Base-by-base conservation (phyloP, 1,284 basidiomycete genomes). In the Malassezia cuniculi region DNA sequence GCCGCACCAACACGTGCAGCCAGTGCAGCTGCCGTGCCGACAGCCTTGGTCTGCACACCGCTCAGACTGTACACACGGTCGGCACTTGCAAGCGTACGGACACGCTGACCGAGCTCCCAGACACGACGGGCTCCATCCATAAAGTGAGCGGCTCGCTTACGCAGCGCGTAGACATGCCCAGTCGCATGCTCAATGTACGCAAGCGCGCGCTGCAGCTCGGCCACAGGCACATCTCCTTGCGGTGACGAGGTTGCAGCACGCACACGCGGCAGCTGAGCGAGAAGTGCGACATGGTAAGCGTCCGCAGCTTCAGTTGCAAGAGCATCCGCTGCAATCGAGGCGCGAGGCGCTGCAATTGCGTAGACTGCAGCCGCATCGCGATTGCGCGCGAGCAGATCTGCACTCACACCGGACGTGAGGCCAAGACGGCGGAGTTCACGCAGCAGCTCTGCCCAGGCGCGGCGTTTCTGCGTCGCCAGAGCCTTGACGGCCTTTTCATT, bases 371-470 rank as follows among this genome's bases (percentile, higher is more conserved):
- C 80, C 79, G 30, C 73, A 47, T 78, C 78, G 31, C 72, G 70
- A 54, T 86, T 80, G 33, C 71, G 74, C 8, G 71, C 70, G 5
- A 85, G 72, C 31, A 81, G 65, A 27, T 85, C 81, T 1, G 84
- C 76, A 22, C 49, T 48, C 31, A 50, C 35, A 30, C 52, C 54
- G 6, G 60, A 57, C 33, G 58, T 47, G 41, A 95, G 74, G 5
- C 93, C 93, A 20, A 78, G 72, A 1, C 76, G 75, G 58, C 84
- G 84, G 26, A 95, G 72, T 59, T 89, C 84, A 69, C 86, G 90
- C 48, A 94, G 72, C 15, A 95, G 72, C 62, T 95, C 86, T 19
- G 81, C 78, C 77, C 81, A 89, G 1, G 87, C 89, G 62, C 85
- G 86, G 45, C 82, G 75, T 70, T 97, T 99, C 21, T 84, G 77